Conservation (phyloP, 306 rosid species). For the Rosa lucieae region DNA sequence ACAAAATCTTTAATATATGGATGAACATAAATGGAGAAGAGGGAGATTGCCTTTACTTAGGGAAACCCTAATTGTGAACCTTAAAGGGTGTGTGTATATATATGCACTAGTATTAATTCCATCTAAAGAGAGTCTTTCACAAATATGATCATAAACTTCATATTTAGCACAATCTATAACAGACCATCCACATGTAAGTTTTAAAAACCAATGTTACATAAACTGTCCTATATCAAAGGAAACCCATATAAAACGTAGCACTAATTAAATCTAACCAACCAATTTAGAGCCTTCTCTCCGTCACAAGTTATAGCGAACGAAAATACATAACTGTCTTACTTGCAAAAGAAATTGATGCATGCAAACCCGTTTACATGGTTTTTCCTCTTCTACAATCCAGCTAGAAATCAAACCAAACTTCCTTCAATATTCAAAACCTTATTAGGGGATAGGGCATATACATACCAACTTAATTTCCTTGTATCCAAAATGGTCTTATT, state of each 20-base stretch:
- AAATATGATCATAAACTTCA: background rate
- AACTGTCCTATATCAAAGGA: slow-evolving; percentile 24
- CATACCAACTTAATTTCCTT: background rate
- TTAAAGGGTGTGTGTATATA: too few relatives aligned
- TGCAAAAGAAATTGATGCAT: slow-evolving; percentile 1
- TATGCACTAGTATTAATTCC: background rate
- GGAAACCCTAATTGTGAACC: background rate
- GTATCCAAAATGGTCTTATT: slow-evolving; percentile 20
- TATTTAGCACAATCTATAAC: background rate
- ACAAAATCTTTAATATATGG: too few relatives aligned
- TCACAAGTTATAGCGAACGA: background rate
- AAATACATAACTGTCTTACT: background rate
- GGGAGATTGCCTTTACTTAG: background rate
- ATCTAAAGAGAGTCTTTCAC: too few relatives aligned
- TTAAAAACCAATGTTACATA: slow-evolving; percentile 6
- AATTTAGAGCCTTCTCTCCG: background rate
- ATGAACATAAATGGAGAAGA: too few relatives aligned
- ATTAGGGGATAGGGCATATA: background rate
- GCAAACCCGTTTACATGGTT: background rate
- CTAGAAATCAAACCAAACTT: background rate
- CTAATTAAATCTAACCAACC: background rate
- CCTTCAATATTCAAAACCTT: background rate
- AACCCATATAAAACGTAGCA: slow-evolving; percentile 3
- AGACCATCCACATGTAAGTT: background rate
- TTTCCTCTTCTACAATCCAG: background rate